Conservation (phyloP, 306 rosid genomes). For the Pterocarpus macrocarpus region DNA sequence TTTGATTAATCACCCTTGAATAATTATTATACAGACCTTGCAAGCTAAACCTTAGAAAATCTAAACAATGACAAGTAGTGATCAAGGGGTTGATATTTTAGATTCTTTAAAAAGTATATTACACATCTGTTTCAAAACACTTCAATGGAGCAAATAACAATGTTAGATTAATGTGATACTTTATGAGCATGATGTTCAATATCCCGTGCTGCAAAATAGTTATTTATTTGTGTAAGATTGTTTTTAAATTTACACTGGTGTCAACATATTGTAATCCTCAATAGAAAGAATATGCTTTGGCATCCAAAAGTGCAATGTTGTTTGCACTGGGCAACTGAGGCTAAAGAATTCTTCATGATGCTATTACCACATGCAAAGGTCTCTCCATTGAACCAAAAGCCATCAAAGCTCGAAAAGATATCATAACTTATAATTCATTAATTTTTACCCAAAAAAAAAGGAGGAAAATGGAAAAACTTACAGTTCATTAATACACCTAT, state of each 20-base stretch:
- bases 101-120: neutral
- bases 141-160: conserved; percentile 2
- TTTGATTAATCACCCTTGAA: conserved; percentile 1
- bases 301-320: conserved; percentile 27
- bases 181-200: conserved; percentile 3
- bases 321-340: conserved; percentile 13
- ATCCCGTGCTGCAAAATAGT: neutral
- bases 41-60: neutral
- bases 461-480: conserved; percentile 51
- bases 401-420: neutral
- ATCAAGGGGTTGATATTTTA: neutral
- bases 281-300: conserved; percentile 14
- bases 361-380: neutral
- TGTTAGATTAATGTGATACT: neutral
- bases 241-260: conserved; percentile 1
- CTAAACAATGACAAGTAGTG: conserved; percentile 1
- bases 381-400: neutral
- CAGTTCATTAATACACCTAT: conserved; percentile 94
- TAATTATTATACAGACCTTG: neutral
- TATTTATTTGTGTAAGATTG: neutral
- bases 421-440: conserved; percentile 12
- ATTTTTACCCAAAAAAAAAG: neutral
- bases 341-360: neutral
- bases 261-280: conserved; percentile 13
- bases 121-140: neutral